Conservation (phyloP, 148 eudicot species). For the Silene uniflora region DNA sequence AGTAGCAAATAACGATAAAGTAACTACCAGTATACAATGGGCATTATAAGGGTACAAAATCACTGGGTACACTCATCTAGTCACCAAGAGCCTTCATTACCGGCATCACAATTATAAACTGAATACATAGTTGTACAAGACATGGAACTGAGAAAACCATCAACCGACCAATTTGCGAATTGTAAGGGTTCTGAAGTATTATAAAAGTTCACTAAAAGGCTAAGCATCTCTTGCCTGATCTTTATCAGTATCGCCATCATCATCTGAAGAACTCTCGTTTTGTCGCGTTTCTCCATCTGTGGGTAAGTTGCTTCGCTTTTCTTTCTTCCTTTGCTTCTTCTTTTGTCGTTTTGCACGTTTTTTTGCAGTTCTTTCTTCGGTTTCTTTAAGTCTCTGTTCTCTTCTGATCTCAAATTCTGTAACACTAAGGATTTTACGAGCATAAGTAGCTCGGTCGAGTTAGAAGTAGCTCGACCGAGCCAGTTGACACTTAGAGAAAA, state of each 20-base stretch:
- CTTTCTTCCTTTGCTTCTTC: constrained; percentile 73
- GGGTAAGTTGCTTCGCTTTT: constrained; percentile 43
- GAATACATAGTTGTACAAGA: background rate
- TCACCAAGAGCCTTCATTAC: too few species aligned
- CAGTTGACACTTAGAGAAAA: too few species aligned
- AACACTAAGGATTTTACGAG: too few species aligned
- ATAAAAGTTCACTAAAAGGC: background rate
- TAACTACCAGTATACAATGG: too few species aligned
- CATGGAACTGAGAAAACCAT: background rate
- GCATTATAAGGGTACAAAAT: too few species aligned
- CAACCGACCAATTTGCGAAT: background rate
- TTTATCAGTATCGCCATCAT: constrained; percentile 43
- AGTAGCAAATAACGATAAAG: too few species aligned
- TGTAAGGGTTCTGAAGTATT: background rate
- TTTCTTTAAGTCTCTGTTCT: constrained; percentile 75
- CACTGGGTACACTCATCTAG: too few species aligned
- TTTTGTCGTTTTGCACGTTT: constrained; percentile 90
- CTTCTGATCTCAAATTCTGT: constrained; percentile 71
- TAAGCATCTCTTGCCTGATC: constrained; percentile 20
- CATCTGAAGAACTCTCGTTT: constrained; percentile 48
- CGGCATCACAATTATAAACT: too few species aligned
- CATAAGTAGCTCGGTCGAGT: too few species aligned
- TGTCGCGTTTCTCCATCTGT: constrained; percentile 36
- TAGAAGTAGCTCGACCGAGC: too few species aligned
- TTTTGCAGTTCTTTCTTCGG: constrained; percentile 88